Evolutionary conservation across 257 asterid species (phyloP).

Genomic region (Apocynum venetum): DNA sequence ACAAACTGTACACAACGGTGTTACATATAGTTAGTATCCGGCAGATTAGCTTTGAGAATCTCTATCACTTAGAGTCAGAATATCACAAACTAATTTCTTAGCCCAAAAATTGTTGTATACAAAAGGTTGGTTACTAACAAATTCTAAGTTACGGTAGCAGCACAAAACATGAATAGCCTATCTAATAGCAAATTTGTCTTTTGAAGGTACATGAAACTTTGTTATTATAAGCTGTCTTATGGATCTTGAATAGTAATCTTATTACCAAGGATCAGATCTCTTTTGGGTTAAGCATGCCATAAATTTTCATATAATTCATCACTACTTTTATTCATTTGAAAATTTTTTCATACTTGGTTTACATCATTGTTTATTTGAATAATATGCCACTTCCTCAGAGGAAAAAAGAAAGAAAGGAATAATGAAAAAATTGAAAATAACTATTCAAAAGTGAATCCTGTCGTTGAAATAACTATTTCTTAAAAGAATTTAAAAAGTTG

Average conservation of each 20-base stretch:
- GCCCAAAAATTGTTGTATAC: no score
- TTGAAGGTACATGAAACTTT: conserved; percentile 51
- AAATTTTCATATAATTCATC: no score
- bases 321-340: not conserved
- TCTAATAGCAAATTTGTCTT: conserved; percentile 66
- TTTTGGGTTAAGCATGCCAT: not conserved
- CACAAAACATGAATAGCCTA: no score
- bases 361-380: not conserved
- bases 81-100: no score
- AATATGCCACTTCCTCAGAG: not conserved
- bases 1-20: no score
- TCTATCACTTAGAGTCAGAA: no score
- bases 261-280: not conserved
- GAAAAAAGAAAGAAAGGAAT: not conserved
- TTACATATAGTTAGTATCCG: no score
- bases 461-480: conserved; percentile 5
- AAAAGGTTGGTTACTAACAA: no score
- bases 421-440: not conserved
- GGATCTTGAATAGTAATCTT: not conserved
- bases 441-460: not conserved
- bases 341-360: not conserved
- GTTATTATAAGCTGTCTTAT: conserved; percentile 4
- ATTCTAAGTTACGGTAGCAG: no score
- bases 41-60: no score
- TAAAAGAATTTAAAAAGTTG: conserved; percentile 77